Conservation (phyloP, 2,329 filamentous ascomycete species). For the Aspergillus chevalieri region DNA sequence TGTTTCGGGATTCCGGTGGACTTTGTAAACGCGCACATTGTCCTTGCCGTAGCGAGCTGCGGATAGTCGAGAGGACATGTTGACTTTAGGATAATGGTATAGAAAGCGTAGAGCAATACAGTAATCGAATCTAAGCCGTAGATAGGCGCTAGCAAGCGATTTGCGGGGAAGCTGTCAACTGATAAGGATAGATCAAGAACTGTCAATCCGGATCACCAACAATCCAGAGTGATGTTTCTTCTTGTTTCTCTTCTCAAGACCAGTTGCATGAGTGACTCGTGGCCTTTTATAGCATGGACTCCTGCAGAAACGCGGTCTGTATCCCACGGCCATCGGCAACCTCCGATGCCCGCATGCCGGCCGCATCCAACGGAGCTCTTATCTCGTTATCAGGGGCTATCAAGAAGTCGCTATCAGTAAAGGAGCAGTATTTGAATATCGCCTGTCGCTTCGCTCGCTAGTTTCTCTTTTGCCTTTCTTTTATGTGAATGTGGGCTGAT, state of each 20-base stretch:
- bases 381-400: constrained; percentile 22
- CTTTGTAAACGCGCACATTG: constrained; percentile 97
- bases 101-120: background rate
- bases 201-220: no score
- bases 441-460: no score
- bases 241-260: no score
- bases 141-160: no score
- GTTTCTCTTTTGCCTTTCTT: background rate
- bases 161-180: no score
- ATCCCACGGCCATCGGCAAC: constrained; percentile 23
- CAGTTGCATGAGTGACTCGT: background rate
- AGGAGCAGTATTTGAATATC: no score
- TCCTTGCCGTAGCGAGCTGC: constrained; percentile 61
- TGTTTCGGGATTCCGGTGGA: constrained; percentile 69
- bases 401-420: no score
- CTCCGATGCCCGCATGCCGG: constrained; percentile 33
- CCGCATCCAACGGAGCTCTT: constrained; percentile 18
- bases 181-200: no score
- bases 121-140: no score
- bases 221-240: no score
- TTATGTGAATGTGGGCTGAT: no score
- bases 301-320: background rate
- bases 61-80: constrained; percentile 35
- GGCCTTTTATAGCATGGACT: background rate
- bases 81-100: background rate